These are phyloP conservation scores for Coelastrella sp. DNA, from an alignment of 139 green algal genomes.

Conservation along the genomic window DNA sequence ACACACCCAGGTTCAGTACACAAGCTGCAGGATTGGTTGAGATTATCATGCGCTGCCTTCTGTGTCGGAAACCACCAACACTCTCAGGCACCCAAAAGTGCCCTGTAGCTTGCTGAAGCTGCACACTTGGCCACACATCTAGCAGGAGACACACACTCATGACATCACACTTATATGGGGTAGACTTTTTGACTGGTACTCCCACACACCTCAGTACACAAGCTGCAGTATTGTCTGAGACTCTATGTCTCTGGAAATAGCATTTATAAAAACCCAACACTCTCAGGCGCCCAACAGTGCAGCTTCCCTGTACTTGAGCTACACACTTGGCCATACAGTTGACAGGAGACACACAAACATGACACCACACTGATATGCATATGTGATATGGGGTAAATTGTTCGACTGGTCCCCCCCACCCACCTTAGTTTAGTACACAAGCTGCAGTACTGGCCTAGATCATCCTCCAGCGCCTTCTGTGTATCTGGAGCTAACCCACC, in stretches of 20 bases:
- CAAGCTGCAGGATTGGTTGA: conserved; percentile 27
- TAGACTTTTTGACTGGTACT: background rate
- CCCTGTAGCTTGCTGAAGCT: too few species aligned
- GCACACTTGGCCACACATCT: too few species aligned
- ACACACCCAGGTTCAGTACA: conserved; percentile 22
- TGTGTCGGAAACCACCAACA: too few species aligned
- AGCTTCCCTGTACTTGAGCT: too few species aligned
- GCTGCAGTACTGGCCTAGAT: conserved; percentile 42
- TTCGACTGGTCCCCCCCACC: background rate
- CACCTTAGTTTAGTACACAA: conserved; percentile 24
- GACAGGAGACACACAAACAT: too few species aligned
- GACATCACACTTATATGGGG: background rate
- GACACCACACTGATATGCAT: background rate
- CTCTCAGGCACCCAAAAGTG: too few species aligned
- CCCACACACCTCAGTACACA: conserved; percentile 15
- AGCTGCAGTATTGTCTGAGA: conserved; percentile 30
- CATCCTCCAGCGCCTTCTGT: conserved; percentile 42
- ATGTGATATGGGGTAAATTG: background rate
- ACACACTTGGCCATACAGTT: too few species aligned
- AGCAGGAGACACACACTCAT: too few species aligned
- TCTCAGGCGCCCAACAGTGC: too few species aligned
- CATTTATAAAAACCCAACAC: too few species aligned
- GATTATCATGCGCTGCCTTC: conserved; percentile 46
- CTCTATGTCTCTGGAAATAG: conserved; percentile 36
- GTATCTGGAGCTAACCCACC: conserved; percentile 28